A percentile compares a stretch with the other conserved stretches of the same genome.
Evolutionary conservation across 2,329 filamentous ascomycete genomes (phyloP).

Genomic region (Botrytis byssoidea): DNA sequence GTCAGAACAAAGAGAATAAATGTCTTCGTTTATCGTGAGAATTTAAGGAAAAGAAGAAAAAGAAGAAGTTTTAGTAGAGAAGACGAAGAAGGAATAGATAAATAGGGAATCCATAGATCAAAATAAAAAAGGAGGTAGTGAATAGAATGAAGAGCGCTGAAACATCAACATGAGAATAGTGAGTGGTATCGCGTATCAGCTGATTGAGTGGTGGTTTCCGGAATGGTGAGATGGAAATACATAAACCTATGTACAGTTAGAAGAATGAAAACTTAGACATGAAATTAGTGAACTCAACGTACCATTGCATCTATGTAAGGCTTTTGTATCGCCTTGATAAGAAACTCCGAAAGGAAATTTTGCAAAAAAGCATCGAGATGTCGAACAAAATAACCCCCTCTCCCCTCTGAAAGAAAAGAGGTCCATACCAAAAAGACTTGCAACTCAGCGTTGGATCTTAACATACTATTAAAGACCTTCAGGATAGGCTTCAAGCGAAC

Average conservation of each 20-base stretch:
- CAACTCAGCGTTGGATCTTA: not conserved
- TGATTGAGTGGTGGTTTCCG: not conserved
- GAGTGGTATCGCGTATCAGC: not conserved
- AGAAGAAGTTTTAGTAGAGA: not conserved
- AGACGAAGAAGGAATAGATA: not conserved
- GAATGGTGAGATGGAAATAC: not conserved
- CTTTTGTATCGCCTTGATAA: not conserved
- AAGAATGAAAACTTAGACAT: not conserved
- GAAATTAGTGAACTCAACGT: not conserved
- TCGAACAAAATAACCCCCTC: no score
- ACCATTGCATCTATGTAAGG: not conserved
- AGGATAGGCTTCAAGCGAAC: not conserved
- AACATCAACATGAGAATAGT: no score
- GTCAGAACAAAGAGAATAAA: not conserved
- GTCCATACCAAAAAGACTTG: not conserved
- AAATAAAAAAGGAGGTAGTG: not conserved
- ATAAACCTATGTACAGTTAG: not conserved
- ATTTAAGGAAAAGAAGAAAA: no score
- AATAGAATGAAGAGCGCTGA: not conserved
- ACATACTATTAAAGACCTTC: not conserved
- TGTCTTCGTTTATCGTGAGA: not conserved
- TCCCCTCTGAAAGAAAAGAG: not conserved
- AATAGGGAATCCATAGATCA: not conserved
- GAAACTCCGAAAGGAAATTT: no score
- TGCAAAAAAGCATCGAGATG: not conserved